Conservation (phyloP, 179 eudicot species). For the Sideroxylon spinosum region DNA sequence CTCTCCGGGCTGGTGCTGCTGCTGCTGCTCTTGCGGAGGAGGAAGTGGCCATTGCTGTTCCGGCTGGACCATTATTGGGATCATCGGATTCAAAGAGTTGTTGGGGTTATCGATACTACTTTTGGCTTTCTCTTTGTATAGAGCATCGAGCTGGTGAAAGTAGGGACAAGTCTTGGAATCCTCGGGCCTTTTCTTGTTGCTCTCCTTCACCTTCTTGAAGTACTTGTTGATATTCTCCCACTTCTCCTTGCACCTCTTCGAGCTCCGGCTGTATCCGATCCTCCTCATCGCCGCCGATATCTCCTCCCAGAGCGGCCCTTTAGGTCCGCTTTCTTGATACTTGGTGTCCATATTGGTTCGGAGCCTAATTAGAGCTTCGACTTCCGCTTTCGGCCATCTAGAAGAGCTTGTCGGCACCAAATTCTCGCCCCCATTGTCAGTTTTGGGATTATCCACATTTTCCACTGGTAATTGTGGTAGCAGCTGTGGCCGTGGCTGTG, state of each 20-base stretch:
- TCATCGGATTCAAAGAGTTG: conserved; percentile 39
- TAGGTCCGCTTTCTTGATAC: conserved; percentile 56
- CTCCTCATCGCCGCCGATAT: conserved; percentile 56
- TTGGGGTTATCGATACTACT: conserved; percentile 1
- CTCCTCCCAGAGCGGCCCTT: conserved; percentile 86
- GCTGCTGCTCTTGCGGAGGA: conserved; percentile 6
- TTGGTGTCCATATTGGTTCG: conserved; percentile 51
- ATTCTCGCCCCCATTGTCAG: conserved; percentile 22
- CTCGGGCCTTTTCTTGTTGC: conserved; percentile 63
- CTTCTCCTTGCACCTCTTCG: conserved; percentile 84
- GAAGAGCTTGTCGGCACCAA: conserved; percentile 31
- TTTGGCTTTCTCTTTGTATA: conserved; percentile 44
- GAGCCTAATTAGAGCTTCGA: conserved; percentile 59
- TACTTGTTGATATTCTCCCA: conserved; percentile 96
- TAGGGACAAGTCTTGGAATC: conserved; percentile 83
- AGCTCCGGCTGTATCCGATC: conserved; percentile 59
- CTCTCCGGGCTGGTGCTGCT: neutral
- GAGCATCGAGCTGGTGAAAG: conserved; percentile 65
- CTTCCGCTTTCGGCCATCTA: conserved; percentile 84
- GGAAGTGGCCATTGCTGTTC: conserved; percentile 49
- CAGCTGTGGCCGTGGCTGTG: conserved; percentile 6
- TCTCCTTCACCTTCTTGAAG: conserved; percentile 71
- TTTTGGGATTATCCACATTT: neutral
- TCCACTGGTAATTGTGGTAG: conserved; percentile 3
- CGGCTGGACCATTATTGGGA: conserved; percentile 62